Evolutionary conservation across 305 asterid species (phyloP).

Genomic region (Fraxinus sp.): DNA sequence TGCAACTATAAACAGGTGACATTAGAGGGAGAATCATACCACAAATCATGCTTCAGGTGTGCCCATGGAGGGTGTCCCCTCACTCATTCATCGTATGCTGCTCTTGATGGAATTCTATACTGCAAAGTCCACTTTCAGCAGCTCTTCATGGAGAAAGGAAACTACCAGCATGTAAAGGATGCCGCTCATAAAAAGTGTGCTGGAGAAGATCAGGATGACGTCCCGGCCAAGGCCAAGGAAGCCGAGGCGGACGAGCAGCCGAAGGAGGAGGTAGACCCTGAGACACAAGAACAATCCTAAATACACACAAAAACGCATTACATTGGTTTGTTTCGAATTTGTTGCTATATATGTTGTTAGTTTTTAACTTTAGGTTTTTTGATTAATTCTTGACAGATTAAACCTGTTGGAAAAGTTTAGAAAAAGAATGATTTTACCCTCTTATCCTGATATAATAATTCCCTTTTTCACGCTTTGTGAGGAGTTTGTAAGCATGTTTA

Average conservation of each 20-base stretch:
- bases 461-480: slow-evolving; percentile 16
- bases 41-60: slow-evolving; percentile 42
- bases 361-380: background rate
- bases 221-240: background rate
- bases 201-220: slow-evolving; percentile 19
- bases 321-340: background rate
- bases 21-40: slow-evolving; percentile 40
- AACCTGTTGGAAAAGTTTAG: too few relatives aligned
- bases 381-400: background rate
- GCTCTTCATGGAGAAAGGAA: slow-evolving; percentile 75
- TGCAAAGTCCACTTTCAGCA: slow-evolving; percentile 79
- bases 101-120: slow-evolving; percentile 62
- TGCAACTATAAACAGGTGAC: slow-evolving; percentile 17
- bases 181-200: slow-evolving; percentile 40
- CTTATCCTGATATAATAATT: background rate
- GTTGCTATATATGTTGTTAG: background rate
- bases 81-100: slow-evolving; percentile 54
- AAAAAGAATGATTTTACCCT: background rate
- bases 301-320: background rate
- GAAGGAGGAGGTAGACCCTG: slow-evolving; percentile 24
- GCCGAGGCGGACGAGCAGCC: background rate
- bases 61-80: slow-evolving; percentile 43
- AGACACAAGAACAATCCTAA: slow-evolving; percentile 32
- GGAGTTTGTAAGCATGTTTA: background rate
- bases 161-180: slow-evolving; percentile 61